Conservation (phyloP, 768 basidiomycete genomes). For the Boletus pseudo-olivaceus region DNA sequence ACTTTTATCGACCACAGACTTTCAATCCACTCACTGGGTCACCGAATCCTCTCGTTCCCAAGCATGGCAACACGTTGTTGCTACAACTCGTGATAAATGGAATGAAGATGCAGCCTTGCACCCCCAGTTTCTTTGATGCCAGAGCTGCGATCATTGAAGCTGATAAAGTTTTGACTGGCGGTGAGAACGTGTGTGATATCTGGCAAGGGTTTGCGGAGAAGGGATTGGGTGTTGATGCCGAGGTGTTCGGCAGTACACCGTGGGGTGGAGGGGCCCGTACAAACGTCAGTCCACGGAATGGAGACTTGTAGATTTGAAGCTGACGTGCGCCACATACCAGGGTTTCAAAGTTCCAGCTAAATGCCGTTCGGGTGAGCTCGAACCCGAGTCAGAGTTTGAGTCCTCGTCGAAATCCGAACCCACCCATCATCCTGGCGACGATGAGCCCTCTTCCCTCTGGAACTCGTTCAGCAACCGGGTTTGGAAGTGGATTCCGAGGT, state of each 20-base stretch:
- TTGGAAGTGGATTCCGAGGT: slow-evolving; percentile 17
- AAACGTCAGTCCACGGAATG: slow-evolving; percentile 39
- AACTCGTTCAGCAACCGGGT: slow-evolving; percentile 7
- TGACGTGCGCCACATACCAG: slow-evolving; percentile 17
- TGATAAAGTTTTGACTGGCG: slow-evolving; percentile 76
- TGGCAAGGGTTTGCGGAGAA: slow-evolving; percentile 81
- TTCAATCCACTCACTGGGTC: slow-evolving; percentile 30
- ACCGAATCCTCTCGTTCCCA: slow-evolving; percentile 62
- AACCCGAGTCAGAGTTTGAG: background rate
- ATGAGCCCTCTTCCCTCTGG: slow-evolving; percentile 6
- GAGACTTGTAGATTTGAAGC: background rate
- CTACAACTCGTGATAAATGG: slow-evolving; percentile 83
- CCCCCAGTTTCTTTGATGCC: slow-evolving; percentile 91
- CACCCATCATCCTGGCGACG: slow-evolving; percentile 20
- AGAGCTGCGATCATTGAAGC: slow-evolving; percentile 89
- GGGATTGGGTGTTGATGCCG: slow-evolving; percentile 77
- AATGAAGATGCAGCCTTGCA: slow-evolving; percentile 95
- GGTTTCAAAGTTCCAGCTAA: slow-evolving; percentile 38
- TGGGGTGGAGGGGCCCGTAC: slow-evolving; percentile 88
- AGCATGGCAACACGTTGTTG: slow-evolving; percentile 85
- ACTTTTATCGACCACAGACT: slow-evolving; percentile 58
- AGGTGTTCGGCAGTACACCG: slow-evolving; percentile 68
- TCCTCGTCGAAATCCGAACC: background rate
- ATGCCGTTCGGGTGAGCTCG: slow-evolving; percentile 27
- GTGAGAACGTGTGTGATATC: slow-evolving; percentile 84